These are phyloP conservation scores for Kazachstania viticola DNA, from an alignment of 805 yeast species.

Conservation along the genomic window DNA sequence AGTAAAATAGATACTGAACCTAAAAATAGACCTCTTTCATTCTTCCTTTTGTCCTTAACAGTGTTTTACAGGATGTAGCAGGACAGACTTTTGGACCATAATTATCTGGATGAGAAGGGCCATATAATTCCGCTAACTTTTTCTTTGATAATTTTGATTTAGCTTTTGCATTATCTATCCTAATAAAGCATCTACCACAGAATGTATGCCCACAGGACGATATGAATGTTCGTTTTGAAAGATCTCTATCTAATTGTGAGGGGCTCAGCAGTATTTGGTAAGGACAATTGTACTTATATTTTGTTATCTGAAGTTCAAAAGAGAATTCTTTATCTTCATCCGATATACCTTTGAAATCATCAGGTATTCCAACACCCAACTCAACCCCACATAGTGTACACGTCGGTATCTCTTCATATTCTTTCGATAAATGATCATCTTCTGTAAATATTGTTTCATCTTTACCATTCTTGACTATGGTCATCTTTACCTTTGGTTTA, in stretches of 20 bases:
- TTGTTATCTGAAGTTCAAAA: slow-evolving; percentile 23
- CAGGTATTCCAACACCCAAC: slow-evolving; percentile 66
- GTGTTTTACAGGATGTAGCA: slow-evolving; percentile 36
- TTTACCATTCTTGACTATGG: slow-evolving; percentile 11
- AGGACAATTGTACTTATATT: slow-evolving; percentile 43
- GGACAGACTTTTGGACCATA: slow-evolving; percentile 52
- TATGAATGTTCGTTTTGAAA: slow-evolving; percentile 55
- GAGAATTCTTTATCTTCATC: slow-evolving; percentile 15
- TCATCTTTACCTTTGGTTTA: slow-evolving; percentile 12
- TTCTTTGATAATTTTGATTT: slow-evolving; percentile 15
- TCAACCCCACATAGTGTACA: slow-evolving; percentile 64
- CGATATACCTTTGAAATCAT: slow-evolving; percentile 29
- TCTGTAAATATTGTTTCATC: slow-evolving; percentile 10
- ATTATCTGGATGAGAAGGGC: slow-evolving; percentile 30
- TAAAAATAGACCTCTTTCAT: slow-evolving; percentile 44
- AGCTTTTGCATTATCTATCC: slow-evolving; percentile 36
- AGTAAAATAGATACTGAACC: too few species aligned
- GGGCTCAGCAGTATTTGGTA: slow-evolving; percentile 44
- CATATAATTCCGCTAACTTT: slow-evolving; percentile 16
- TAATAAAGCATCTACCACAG: slow-evolving; percentile 75
- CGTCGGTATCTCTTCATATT: slow-evolving; percentile 29
- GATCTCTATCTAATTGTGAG: slow-evolving; percentile 43
- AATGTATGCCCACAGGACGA: slow-evolving; percentile 74
- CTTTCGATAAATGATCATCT: slow-evolving; percentile 22
- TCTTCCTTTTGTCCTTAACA: slow-evolving; percentile 35